Evolutionary conservation across 768 basidiomycete genomes (phyloP), one percentile per base, ranked within the genome.

Genomic region (Aureoboletus auriporus): DNA sequence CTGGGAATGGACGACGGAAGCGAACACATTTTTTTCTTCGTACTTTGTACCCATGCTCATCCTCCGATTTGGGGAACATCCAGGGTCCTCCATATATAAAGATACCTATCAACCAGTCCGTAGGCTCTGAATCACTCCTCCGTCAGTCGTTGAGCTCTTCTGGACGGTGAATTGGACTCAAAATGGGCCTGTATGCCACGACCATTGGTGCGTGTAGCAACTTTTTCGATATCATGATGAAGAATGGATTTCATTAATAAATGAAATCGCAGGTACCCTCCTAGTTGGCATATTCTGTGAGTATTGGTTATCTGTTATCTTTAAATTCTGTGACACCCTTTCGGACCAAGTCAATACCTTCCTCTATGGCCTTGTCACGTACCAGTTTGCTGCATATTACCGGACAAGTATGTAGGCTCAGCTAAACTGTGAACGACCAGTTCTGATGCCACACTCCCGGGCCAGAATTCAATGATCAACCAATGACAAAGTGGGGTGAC

Each of bases 331-430:
- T 50, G 40, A 56, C 6, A 4, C 1, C 5, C 26, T 27, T n/a
- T 4, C 17, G 8, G 40, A 33, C 8, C 16, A 28, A 63, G 61
- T 63, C 39, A 63, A 63, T 33, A 63, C 61, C 13, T 60, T 47
- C 36, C 52, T 76, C 11, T 75, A 70, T 48, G 74, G 74, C 1
- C 61, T 74, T 11, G 74, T 75, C 51, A 63, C 64, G 2, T 72
- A 68, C 56, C 72, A 75, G 48, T 76, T 75, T 51, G 62, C 66
- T 7, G 52, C 61, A 7, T 76, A 76, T 51, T 60, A 67, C 54
- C 64, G 58, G 39, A 52, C 46, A 39, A 38, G 50, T 47, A 41
- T 44, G 62, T 44, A 12, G 7, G 12, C 2, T 10, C 6, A 1
- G 14, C 26, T 42, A 16, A 5, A 11, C 8, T 17, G 17, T 7